phyloP scores from a whole-genome alignment of 1,284 basidiomycete species.

The Papiliotrema terrestris region DNA sequence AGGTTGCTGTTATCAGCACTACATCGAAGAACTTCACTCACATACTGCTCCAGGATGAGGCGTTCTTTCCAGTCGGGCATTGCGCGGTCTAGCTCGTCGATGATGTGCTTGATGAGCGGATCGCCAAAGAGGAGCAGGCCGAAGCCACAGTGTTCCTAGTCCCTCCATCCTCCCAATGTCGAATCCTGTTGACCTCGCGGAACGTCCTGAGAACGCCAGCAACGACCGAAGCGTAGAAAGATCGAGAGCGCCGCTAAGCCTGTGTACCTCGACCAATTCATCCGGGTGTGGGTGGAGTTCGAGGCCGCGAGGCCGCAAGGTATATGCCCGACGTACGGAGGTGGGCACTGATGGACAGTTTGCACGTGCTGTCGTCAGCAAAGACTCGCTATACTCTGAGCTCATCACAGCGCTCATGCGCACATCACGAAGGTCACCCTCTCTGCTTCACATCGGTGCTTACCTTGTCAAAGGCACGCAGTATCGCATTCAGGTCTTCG shows the following conservation, averaged over 20 bases:
- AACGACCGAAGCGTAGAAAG: slow-evolving; percentile 51
- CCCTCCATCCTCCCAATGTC: slow-evolving; percentile 52
- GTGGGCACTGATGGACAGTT: slow-evolving; percentile 11
- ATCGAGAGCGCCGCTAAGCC: slow-evolving; percentile 53
- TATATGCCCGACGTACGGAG: slow-evolving; percentile 9
- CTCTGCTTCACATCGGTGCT: no score
- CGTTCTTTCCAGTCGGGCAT: slow-evolving; percentile 51
- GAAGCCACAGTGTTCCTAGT: slow-evolving; percentile 48
- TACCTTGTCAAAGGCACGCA: slow-evolving; percentile 23
- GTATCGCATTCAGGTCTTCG: slow-evolving; percentile 18
- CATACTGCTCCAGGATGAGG: slow-evolving; percentile 48
- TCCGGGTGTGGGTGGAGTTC: slow-evolving; percentile 53
- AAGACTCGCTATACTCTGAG: not conserved
- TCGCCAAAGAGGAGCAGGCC: slow-evolving; percentile 54
- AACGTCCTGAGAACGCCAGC: slow-evolving; percentile 47
- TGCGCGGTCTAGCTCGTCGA: slow-evolving; percentile 45
- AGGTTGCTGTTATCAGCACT: slow-evolving; percentile 42
- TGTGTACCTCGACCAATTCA: slow-evolving; percentile 55
- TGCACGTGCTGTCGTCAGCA: slow-evolving; percentile 15
- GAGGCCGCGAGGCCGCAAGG: slow-evolving; percentile 31
- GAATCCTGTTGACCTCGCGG: slow-evolving; percentile 51
- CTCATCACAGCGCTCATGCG: not conserved
- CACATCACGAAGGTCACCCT: no score
- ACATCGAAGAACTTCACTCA: not conserved
- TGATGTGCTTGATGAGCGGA: slow-evolving; percentile 48